These are phyloP conservation scores for Knufia petricola DNA, from an alignment of 2,329 filamentous ascomycete species.

Conservation along the genomic window DNA sequence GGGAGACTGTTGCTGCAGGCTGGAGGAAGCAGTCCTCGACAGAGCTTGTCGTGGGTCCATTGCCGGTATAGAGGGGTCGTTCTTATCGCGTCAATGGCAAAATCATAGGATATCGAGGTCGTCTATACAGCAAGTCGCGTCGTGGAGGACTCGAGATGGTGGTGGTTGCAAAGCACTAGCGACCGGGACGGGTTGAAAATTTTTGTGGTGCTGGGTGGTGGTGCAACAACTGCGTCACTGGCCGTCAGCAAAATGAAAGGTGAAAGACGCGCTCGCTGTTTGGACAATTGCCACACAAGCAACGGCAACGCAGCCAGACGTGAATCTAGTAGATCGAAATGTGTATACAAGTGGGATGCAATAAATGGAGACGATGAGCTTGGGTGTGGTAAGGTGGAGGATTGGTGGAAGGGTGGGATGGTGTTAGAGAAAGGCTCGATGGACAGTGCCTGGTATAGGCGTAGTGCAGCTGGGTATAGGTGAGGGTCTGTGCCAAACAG, in stretches of 20 bases:
- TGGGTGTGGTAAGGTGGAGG: conserved; percentile 4
- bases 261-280: conserved; percentile 6
- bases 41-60: conserved; percentile 24
- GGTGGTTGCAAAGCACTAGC: conserved; percentile 1
- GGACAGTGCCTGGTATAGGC: conserved; percentile 4
- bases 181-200: conserved; percentile 10
- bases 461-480: conserved; percentile 10
- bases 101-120: conserved; percentile 14
- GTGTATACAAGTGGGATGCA: conserved; percentile 7
- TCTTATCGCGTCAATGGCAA: conserved; percentile 16
- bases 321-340: not conserved
- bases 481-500: conserved; percentile 7
- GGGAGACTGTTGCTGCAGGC: conserved; percentile 32
- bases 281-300: not conserved
- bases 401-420: conserved; percentile 2
- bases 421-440: conserved; percentile 10
- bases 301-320: not conserved
- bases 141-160: conserved; percentile 7
- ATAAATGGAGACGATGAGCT: conserved; percentile 6
- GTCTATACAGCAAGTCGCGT: conserved; percentile 1
- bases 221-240: conserved; percentile 5
- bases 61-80: conserved; percentile 14
- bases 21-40: conserved; percentile 32
- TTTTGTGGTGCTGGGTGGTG: conserved; percentile 1
- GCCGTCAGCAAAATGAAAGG: conserved; percentile 5